phyloP scores from a whole-genome alignment of 148 eudicot genomes.

The Rhododendron ferrugineum region DNA sequence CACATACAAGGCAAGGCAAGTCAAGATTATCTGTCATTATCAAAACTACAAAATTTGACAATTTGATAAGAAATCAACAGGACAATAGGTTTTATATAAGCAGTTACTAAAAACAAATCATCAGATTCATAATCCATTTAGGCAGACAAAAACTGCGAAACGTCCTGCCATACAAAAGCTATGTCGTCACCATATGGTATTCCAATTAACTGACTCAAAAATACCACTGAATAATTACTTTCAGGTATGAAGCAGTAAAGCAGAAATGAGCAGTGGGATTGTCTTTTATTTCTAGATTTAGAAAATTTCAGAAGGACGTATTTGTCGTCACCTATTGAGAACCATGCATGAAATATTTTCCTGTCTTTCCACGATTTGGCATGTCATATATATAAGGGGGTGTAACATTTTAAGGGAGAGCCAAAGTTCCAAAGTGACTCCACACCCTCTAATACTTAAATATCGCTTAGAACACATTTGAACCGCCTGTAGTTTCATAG shows the following conservation, averaged over 20 bases:
- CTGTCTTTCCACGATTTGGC: neutral
- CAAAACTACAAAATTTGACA: neutral
- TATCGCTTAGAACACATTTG: neutral
- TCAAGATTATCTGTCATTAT: neutral
- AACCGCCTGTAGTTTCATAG: neutral
- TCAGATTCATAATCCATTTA: neutral
- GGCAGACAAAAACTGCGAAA: neutral
- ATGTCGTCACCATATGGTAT: neutral
- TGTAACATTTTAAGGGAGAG: neutral
- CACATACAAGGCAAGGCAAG: constrained; percentile 15
- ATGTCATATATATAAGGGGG: neutral
- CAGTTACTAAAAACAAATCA: neutral
- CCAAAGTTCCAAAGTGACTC: neutral
- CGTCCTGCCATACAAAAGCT: neutral
- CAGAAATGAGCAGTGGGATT: neutral
- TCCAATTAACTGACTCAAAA: neutral
- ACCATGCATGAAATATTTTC: neutral
- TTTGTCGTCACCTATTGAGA: neutral
- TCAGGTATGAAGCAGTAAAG: neutral
- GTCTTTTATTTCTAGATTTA: neutral
- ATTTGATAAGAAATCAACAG: neutral
- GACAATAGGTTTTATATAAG: neutral
- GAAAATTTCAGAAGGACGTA: neutral
- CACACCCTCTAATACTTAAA: neutral
- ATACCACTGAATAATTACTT: neutral